phyloP scores from a whole-genome alignment of 2,329 filamentous ascomycete species.

The Aquanectria penicillioides region DNA sequence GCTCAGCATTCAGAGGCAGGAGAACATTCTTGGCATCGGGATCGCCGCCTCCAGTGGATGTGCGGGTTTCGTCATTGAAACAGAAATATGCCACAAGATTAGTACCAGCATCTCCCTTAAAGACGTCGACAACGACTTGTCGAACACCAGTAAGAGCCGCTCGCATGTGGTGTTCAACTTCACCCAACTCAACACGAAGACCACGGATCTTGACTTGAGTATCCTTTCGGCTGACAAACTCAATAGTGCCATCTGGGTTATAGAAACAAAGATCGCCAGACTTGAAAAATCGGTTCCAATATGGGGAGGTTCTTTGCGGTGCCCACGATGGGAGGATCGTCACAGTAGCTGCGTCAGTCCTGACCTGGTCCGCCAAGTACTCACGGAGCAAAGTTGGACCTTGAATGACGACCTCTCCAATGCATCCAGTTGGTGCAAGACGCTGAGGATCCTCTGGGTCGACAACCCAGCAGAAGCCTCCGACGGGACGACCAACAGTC shows the following conservation, averaged over 20 bases:
- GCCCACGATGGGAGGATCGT: constrained; percentile 6
- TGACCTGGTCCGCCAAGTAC: constrained; percentile 23
- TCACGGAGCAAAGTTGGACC: constrained; percentile 37
- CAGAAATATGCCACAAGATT: neutral
- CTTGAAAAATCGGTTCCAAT: neutral
- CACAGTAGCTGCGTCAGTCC: constrained; percentile 44
- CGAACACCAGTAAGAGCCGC: neutral
- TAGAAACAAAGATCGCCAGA: neutral
- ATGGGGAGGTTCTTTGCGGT: neutral
- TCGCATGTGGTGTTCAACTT: neutral
- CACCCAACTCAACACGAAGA: constrained; percentile 47
- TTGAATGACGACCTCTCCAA: constrained; percentile 40
- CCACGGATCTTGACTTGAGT: constrained; percentile 66
- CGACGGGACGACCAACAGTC: no score
- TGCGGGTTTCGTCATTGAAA: neutral
- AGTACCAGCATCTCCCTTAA: neutral
- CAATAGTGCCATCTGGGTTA: neutral
- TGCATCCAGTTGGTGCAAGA: no score
- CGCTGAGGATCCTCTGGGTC: no score
- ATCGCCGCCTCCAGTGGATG: neutral
- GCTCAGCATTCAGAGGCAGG: neutral
- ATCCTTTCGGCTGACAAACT: constrained; percentile 47
- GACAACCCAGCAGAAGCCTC: no score
- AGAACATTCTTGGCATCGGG: neutral
- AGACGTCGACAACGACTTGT: neutral